Evolutionary conservation across 2,329 filamentous ascomycete species (phyloP).

Genomic region (Venturia pyrina): DNA sequence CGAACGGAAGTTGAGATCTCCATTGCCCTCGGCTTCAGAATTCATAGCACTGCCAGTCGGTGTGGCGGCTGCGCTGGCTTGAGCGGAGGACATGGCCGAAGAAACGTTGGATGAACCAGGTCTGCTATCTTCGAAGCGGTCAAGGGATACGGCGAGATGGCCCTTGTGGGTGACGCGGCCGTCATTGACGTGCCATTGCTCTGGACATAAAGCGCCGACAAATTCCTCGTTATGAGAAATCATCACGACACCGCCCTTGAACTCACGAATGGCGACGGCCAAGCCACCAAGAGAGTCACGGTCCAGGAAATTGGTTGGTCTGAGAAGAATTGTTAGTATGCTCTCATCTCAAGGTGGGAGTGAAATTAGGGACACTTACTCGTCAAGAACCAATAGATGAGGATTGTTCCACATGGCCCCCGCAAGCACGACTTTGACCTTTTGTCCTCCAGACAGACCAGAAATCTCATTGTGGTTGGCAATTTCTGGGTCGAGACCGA

Average conservation of each 20-base stretch:
- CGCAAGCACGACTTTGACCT: conserved; percentile 97
- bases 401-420: conserved; percentile 99
- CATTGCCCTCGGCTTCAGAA: conserved; percentile 62
- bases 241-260: conserved; percentile 97
- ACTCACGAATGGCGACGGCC: conserved; percentile 95
- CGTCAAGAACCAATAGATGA: conserved; percentile 91
- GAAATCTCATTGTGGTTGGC: conserved; percentile 98
- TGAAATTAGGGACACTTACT: conserved; percentile 27
- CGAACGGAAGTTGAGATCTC: conserved; percentile 77
- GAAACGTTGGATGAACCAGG: conserved; percentile 51
- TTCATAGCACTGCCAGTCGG: conserved; percentile 11
- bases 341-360: not conserved
- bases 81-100: conserved; percentile 27
- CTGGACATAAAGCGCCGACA: conserved; percentile 85
- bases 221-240: conserved; percentile 99
- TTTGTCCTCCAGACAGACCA: conserved; percentile 90
- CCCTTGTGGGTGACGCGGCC: conserved; percentile 81
- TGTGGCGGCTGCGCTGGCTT: conserved; percentile 23
- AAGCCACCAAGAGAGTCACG: conserved; percentile 93
- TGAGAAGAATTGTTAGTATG: not conserved
- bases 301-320: conserved; percentile 96
- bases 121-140: conserved; percentile 78
- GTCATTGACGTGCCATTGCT: conserved; percentile 91
- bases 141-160: conserved; percentile 59
- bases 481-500: conserved; percentile 93